Conservation (phyloP, 1,139 yeast genomes). For the Nakaseomyces uthaithaninus region DNA sequence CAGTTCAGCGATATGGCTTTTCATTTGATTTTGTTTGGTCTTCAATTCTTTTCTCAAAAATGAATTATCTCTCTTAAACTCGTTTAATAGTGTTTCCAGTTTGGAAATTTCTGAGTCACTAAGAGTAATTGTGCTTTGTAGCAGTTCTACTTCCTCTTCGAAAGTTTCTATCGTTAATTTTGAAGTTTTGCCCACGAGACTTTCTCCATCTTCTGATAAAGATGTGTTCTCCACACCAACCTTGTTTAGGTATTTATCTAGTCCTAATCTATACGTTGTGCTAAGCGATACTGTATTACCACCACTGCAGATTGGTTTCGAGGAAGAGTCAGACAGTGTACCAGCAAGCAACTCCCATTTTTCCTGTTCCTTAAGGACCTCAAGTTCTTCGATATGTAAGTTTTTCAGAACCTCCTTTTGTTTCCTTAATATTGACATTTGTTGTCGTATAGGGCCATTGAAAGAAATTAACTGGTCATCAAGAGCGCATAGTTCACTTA, state of each 20-base stretch:
- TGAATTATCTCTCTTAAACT: conserved; percentile 20
- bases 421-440: conserved; percentile 15
- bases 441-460: conserved; percentile 24
- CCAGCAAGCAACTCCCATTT: background rate
- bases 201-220: background rate
- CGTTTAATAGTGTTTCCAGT: conserved; percentile 18
- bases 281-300: too few species aligned
- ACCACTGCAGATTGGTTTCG: too few species aligned
- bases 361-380: conserved; percentile 1
- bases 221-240: conserved; percentile 24
- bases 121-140: background rate
- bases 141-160: conserved; percentile 6
- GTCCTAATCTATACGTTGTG: conserved; percentile 16
- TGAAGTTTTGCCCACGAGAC: background rate
- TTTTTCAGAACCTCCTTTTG: conserved; percentile 14
- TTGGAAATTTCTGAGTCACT: conserved; percentile 16
- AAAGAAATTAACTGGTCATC: conserved; percentile 22
- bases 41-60: conserved; percentile 22
- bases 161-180: background rate
- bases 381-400: conserved; percentile 8
- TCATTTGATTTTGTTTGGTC: conserved; percentile 12
- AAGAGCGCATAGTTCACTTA: conserved; percentile 23
- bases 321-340: background rate
- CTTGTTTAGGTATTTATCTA: conserved; percentile 22
- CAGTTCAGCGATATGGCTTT: conserved; percentile 12